Percentiles rank a stretch among this genome's conserved stretches.
phyloP scores from a whole-genome alignment of 177 flowering plant species.

The Vitis hybrid region DNA sequence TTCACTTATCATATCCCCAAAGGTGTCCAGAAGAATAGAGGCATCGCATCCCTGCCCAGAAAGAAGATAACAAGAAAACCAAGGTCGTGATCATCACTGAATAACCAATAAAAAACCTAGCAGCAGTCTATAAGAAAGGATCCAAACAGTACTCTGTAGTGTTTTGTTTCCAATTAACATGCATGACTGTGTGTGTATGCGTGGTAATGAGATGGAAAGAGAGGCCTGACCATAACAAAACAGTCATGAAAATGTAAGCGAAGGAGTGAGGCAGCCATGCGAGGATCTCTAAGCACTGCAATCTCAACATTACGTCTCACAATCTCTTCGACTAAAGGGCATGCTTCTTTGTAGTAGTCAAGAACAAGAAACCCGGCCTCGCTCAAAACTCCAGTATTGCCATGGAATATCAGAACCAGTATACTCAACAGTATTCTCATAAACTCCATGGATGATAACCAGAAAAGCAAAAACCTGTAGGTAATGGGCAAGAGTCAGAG shows the following conservation, averaged over 20 bases:
- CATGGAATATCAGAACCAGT: conserved; percentile 18
- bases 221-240: conserved; percentile 57
- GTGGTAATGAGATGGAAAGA: background rate
- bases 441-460: conserved; percentile 10
- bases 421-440: conserved; percentile 1
- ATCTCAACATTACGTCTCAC: conserved; percentile 46
- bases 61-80: background rate
- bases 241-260: conserved; percentile 76
- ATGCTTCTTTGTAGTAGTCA: conserved; percentile 52
- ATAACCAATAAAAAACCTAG: no score
- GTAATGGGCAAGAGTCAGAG: background rate
- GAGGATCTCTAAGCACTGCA: conserved; percentile 54
- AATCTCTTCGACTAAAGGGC: conserved; percentile 55
- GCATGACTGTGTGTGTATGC: background rate
- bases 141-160: no score
- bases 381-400: conserved; percentile 6
- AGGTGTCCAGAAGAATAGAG: conserved; percentile 67
- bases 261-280: conserved; percentile 71
- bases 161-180: no score
- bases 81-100: no score
- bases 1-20: conserved; percentile 51
- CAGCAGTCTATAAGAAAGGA: no score
- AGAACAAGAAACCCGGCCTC: conserved; percentile 24
- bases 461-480: no score
- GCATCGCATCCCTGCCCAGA: conserved; percentile 81